phyloP scores from a whole-genome alignment of 768 basidiomycete genomes.

The Rhodotorula diobovata region DNA sequence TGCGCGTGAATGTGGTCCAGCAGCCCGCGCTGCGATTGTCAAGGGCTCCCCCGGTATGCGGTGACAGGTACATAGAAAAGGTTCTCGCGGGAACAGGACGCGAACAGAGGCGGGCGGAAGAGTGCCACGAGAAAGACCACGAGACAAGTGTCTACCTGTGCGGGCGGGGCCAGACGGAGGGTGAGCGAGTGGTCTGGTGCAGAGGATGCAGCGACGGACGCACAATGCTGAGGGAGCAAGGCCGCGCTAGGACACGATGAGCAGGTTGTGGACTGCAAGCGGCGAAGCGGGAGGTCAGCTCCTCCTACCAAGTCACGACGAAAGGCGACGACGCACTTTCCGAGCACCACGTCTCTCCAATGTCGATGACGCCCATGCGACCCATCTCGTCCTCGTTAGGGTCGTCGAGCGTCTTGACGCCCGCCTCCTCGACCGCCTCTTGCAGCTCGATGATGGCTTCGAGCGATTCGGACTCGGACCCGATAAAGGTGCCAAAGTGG shows the following conservation, averaged over 20 bases:
- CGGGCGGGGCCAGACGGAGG: too few species aligned
- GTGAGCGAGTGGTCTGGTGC: too few species aligned
- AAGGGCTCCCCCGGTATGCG: too few species aligned
- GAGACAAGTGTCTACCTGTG: too few species aligned
- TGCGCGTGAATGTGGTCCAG: too few species aligned
- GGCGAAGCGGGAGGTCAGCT: neutral
- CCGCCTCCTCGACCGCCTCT: conserved; percentile 32
- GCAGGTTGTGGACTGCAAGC: conserved; percentile 8
- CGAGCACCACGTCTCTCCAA: conserved; percentile 45
- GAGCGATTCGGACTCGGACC: conserved; percentile 50
- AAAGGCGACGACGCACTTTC: conserved; percentile 15
- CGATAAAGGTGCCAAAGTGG: conserved; percentile 54
- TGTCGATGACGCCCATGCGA: conserved; percentile 49
- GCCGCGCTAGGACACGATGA: conserved; percentile 13
- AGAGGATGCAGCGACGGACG: too few species aligned
- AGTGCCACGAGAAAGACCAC: too few species aligned
- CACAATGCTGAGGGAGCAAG: neutral
- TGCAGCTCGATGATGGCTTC: conserved; percentile 49
- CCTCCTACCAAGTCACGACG: too few species aligned
- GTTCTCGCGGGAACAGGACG: too few species aligned
- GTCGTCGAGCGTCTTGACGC: conserved; percentile 27
- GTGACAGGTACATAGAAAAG: too few species aligned
- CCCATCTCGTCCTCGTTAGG: conserved; percentile 47
- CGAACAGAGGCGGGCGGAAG: too few species aligned
- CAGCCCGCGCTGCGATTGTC: too few species aligned